Conservation (phyloP, 2,329 filamentous ascomycete genomes). For the Mollisia scopiformis region DNA sequence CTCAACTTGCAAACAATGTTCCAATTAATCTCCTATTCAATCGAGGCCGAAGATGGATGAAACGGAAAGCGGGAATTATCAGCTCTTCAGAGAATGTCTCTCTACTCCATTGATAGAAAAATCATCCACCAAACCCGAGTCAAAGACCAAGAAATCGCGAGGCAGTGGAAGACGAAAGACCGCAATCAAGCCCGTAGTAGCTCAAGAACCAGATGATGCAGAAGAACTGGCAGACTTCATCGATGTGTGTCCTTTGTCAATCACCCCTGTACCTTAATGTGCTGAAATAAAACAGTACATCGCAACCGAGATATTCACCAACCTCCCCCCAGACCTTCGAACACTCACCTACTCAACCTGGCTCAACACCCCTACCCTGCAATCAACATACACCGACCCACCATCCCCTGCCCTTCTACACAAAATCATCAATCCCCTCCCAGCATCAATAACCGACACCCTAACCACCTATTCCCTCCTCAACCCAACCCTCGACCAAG, state of each 20-base stretch:
- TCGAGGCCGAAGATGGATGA: constrained; percentile 15
- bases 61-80: constrained; percentile 57
- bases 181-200: constrained; percentile 26
- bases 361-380: constrained; percentile 51
- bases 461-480: constrained; percentile 67
- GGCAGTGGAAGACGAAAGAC: constrained; percentile 21
- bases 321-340: constrained; percentile 63
- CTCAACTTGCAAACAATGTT: background rate
- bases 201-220: constrained; percentile 27
- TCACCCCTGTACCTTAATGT: background rate
- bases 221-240: constrained; percentile 81
- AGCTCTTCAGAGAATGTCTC: constrained; percentile 74
- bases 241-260: constrained; percentile 24
- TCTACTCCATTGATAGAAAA: constrained; percentile 69
- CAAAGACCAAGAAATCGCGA: constrained; percentile 45
- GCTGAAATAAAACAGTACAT: constrained; percentile 59
- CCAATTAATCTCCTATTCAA: background rate
- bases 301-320: constrained; percentile 67
- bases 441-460: constrained; percentile 64
- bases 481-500: constrained; percentile 47
- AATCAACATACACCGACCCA: constrained; percentile 59
- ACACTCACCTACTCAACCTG: constrained; percentile 62
- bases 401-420: constrained; percentile 44
- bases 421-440: constrained; percentile 54
- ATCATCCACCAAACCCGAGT: constrained; percentile 47